Evolutionary conservation across 1,139 yeast genomes (phyloP).

Genomic region (Nakaseomyces uthaithaninus): DNA sequence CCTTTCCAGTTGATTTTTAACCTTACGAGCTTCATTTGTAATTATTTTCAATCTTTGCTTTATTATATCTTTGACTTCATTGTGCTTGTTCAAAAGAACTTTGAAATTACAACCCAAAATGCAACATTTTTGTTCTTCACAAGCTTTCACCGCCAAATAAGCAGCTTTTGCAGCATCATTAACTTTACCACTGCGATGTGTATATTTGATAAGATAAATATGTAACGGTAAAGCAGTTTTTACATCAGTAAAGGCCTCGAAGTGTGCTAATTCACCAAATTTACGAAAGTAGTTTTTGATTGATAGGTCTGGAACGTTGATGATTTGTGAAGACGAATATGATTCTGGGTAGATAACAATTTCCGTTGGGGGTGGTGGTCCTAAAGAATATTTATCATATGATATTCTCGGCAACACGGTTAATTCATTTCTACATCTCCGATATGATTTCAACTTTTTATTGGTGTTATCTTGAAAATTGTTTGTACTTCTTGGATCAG

Average conservation of each 20-base stretch:
- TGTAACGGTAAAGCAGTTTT: slow-evolving; percentile 76
- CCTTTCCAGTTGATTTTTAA: not conserved
- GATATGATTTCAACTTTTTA: slow-evolving; percentile 12
- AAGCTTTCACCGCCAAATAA: slow-evolving; percentile 31
- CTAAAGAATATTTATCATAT: slow-evolving; percentile 65
- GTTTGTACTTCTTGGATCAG: slow-evolving; percentile 34
- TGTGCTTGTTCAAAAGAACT: slow-evolving; percentile 21
- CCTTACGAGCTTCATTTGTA: slow-evolving; percentile 6
- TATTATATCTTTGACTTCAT: slow-evolving; percentile 19
- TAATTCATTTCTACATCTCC: slow-evolving; percentile 31
- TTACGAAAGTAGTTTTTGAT: slow-evolving; percentile 47
- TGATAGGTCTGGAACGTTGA: slow-evolving; percentile 20
- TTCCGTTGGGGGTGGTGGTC: slow-evolving; percentile 66
- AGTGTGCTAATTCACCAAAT: slow-evolving; percentile 53
- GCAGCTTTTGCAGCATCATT: slow-evolving; percentile 42
- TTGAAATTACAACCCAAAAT: slow-evolving; percentile 33
- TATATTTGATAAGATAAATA: slow-evolving; percentile 55
- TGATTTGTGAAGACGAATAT: slow-evolving; percentile 31
- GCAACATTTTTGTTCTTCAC: slow-evolving; percentile 30
- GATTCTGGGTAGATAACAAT: slow-evolving; percentile 61
- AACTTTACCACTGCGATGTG: slow-evolving; percentile 40
- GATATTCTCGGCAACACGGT: slow-evolving; percentile 47
- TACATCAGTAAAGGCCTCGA: slow-evolving; percentile 62
- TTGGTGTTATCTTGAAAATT: slow-evolving; percentile 9
- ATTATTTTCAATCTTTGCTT: slow-evolving; percentile 10